Evolutionary conservation across 2,329 filamentous ascomycete species (phyloP).

Genomic region (Phoma sp.): DNA sequence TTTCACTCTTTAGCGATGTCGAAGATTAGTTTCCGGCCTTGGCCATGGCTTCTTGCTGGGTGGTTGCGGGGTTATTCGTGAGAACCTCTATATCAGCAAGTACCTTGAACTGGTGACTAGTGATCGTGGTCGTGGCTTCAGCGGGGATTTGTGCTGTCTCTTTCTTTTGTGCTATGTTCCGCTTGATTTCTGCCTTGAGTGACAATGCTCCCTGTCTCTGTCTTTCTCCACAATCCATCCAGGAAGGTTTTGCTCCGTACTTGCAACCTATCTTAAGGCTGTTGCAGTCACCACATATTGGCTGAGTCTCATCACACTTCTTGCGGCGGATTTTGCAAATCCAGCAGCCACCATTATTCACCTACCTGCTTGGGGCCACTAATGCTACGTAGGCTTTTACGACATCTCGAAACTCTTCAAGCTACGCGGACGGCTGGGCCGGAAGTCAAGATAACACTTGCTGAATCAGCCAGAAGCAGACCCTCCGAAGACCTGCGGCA

Average conservation of each 20-base stretch:
- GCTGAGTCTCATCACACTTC: conserved; percentile 18
- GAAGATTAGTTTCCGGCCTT: too few relatives aligned
- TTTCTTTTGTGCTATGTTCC: conserved; percentile 15
- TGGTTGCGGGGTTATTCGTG: too few relatives aligned
- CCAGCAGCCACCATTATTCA: conserved; percentile 24
- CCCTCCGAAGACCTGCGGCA: too few relatives aligned
- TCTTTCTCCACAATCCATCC: conserved; percentile 21
- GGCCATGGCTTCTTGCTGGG: too few relatives aligned
- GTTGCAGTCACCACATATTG: conserved; percentile 19
- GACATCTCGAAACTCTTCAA: too few relatives aligned
- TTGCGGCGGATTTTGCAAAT: conserved; percentile 27
- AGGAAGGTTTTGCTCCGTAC: conserved; percentile 19
- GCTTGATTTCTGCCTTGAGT: conserved; percentile 23
- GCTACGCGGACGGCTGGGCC: too few relatives aligned
- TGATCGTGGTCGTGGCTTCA: background rate
- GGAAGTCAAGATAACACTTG: too few relatives aligned
- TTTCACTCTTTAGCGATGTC: too few relatives aligned
- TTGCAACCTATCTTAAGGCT: conserved; percentile 17
- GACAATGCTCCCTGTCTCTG: conserved; percentile 14
- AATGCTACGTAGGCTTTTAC: background rate
- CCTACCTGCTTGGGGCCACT: background rate
- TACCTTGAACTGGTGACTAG: too few relatives aligned
- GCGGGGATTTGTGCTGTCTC: conserved; percentile 7
- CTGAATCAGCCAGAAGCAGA: too few relatives aligned
- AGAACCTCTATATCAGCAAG: too few relatives aligned